phyloP scores from a whole-genome alignment of 208 protist genomes.

The Willaertia magna region DNA sequence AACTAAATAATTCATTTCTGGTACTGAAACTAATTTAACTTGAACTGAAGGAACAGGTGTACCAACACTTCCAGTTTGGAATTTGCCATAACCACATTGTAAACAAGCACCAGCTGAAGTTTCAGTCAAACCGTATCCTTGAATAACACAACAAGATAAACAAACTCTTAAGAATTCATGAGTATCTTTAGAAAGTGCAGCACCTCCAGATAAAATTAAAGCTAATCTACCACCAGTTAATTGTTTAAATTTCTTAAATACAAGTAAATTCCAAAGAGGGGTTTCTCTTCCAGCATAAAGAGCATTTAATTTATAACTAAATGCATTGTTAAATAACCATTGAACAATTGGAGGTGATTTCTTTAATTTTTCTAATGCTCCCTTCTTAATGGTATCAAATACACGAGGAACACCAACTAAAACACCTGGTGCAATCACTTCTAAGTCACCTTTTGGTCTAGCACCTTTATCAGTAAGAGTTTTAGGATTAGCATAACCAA shows the following conservation, averaged over 20 bases:
- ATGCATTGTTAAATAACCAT: neutral
- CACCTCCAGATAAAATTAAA: conserved; percentile 19
- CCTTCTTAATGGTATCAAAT: conserved; percentile 15
- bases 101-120: neutral
- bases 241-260: conserved; percentile 21
- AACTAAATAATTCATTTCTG: conserved; percentile 55
- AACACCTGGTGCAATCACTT: neutral
- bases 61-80: neutral
- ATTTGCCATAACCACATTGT: neutral
- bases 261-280: conserved; percentile 25
- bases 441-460: neutral
- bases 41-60: conserved; percentile 6
- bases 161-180: conserved; percentile 19
- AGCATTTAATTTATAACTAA: neutral
- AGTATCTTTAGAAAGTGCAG: conserved; percentile 14
- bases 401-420: conserved; percentile 15
- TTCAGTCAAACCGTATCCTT: conserved; percentile 7
- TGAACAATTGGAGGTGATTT: neutral
- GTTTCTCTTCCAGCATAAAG: neutral
- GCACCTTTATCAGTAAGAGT: neutral
- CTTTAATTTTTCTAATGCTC: neutral
- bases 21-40: conserved; percentile 51
- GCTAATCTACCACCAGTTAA: conserved; percentile 12
- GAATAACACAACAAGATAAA: neutral
- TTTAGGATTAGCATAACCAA: neutral